Conservation (phyloP, 768 basidiomycete genomes). For the Cubamyces lactineus region DNA sequence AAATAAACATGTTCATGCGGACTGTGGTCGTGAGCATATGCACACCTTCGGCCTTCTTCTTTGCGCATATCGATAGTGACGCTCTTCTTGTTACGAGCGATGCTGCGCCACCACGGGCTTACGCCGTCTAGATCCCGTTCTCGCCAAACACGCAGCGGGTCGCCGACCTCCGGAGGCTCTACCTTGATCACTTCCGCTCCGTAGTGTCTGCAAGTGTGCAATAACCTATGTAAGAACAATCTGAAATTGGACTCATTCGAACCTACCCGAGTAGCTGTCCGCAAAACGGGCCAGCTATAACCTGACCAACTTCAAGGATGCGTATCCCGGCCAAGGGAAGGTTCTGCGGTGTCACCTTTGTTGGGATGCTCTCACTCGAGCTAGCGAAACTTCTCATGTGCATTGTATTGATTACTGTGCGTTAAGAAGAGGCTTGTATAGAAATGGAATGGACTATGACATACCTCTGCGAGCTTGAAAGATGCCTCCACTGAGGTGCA, state of each 20-base stretch:
- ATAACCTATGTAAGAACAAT: neutral
- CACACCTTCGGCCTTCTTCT: conserved; percentile 55
- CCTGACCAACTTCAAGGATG: conserved; percentile 69
- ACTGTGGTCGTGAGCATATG: neutral
- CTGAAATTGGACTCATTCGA: neutral
- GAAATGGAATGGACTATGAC: too few relatives aligned
- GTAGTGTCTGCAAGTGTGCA: conserved; percentile 51
- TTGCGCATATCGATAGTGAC: conserved; percentile 67
- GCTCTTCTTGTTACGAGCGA: conserved; percentile 75
- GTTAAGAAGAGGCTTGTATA: too few relatives aligned
- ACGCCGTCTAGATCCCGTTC: conserved; percentile 72
- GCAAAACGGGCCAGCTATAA: conserved; percentile 74
- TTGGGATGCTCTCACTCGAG: neutral
- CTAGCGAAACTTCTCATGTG: neutral
- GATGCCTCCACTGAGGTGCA: too few relatives aligned
- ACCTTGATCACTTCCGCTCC: conserved; percentile 77
- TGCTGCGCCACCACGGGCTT: conserved; percentile 75
- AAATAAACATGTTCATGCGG: neutral
- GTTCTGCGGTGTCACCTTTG: conserved; percentile 26
- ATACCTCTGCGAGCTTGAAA: too few relatives aligned
- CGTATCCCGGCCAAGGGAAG: conserved; percentile 67
- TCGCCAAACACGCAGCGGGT: conserved; percentile 71
- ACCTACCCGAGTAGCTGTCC: conserved; percentile 70
- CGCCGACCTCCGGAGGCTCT: conserved; percentile 64
- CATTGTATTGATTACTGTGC: neutral